Percentiles rank a stretch among this genome's conserved stretches.
These are phyloP conservation scores for Biancaea sappan DNA, from an alignment of 306 rosid genomes.

Conservation along the genomic window DNA sequence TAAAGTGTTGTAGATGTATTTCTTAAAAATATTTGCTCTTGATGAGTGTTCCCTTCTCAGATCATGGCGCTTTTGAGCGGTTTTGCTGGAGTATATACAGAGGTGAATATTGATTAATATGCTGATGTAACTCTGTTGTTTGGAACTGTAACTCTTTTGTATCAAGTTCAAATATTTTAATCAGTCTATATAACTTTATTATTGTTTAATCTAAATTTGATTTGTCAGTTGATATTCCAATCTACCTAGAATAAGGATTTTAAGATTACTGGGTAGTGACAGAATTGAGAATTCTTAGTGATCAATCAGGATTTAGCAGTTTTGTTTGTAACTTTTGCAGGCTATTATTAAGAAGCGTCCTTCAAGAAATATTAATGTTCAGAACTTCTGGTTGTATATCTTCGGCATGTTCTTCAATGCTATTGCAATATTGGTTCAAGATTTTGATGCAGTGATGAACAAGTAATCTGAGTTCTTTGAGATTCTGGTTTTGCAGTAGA, in stretches of 20 bases:
- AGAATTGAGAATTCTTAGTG: conserved; percentile 16
- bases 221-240: conserved; percentile 13
- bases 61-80: conserved; percentile 97
- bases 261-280: neutral
- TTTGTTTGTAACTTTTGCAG: conserved; percentile 49
- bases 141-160: conserved; percentile 1
- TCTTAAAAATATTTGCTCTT: conserved; percentile 31
- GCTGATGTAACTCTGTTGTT: conserved; percentile 24
- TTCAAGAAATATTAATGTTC: conserved; percentile 91
- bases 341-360: conserved; percentile 97
- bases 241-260: conserved; percentile 26
- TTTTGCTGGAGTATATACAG: conserved; percentile 94
- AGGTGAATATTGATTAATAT: conserved; percentile 59
- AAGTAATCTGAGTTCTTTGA: conserved; percentile 54
- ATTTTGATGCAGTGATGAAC: conserved; percentile 87
- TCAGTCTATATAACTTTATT: conserved; percentile 19
- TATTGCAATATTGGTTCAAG: conserved; percentile 88
- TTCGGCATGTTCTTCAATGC: conserved; percentile 95
- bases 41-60: conserved; percentile 48
- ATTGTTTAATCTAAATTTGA: conserved; percentile 26
- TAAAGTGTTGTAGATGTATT: conserved; percentile 15
- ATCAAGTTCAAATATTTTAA: conserved; percentile 29
- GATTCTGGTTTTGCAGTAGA: conserved; percentile 37
- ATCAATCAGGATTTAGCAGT: conserved; percentile 11
- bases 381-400: conserved; percentile 93